Evolutionary conservation across 2,329 filamentous ascomycete species (phyloP), one percentile per base, ranked within the genome.

Genomic region (Fusarium xyrophilum): DNA sequence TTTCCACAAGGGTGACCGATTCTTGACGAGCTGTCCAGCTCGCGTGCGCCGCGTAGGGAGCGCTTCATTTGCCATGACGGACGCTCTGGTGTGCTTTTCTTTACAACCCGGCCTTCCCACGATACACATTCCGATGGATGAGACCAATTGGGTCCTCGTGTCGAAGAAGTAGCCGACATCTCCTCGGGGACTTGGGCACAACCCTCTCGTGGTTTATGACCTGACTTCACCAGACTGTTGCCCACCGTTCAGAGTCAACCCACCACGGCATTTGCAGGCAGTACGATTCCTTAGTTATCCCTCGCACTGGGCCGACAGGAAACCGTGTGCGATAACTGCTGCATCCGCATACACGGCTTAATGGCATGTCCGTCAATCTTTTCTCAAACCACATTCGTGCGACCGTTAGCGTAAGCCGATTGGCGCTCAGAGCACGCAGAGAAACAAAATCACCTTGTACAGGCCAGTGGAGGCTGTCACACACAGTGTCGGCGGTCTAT

Each of bases 81-180:
- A 21, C 10, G 2, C 10, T 3, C 10, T 2, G 3, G 13, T 8
- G 3, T 12, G 9, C n/a, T n/a, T 6, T 15, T 6, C 25, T 28
- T 13, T 21, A 17, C 9, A 14, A 27, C 17, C 3, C 17, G 6
- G 8, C 5, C 12, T 43, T 27, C 40, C 7, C 12, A 19, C 39
- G 14, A 27, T 19, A 10, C 12, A 27, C 3, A 27, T 10, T 27
- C 40, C 7, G 17, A n/a, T 13, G 5, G 40, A 17, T 8, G 8
- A 43, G 25, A 43, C 8, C 8, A 14, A n/a, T 27, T 27, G 25
- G 4, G 6, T 14, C 6, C 8, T 9, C 17, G 23, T 19, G 23
- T 10, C 17, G 15, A 27, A 13, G 40, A 27, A 14, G 40, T 17
- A 40, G 38, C 21, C 21, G 14, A 3, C 14, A 12, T 46, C 19